Conservation (phyloP, 2,329 filamentous ascomycete genomes). For the Fusarium siculi region DNA sequence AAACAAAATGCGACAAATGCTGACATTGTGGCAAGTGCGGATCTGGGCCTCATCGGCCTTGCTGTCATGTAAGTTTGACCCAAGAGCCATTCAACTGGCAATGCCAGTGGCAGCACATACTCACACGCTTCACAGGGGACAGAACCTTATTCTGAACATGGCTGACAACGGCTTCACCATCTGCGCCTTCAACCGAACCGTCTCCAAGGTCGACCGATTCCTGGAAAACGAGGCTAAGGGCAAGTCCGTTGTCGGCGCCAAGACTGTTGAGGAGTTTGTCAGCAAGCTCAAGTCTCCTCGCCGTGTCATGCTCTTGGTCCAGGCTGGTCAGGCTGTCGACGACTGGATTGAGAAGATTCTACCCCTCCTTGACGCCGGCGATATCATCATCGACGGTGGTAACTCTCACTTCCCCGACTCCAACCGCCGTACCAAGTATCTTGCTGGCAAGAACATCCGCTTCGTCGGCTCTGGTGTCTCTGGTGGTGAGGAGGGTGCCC, state of each 20-base stretch:
- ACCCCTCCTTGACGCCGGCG: slow-evolving; percentile 82
- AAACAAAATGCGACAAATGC: slow-evolving; percentile 57
- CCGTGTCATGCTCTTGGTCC: slow-evolving; percentile 98
- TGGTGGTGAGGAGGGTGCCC: slow-evolving; percentile 98
- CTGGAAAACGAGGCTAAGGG: slow-evolving; percentile 91
- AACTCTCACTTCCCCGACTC: slow-evolving; percentile 99
- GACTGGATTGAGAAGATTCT: slow-evolving; percentile 98
- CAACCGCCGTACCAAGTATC: slow-evolving; percentile 95
- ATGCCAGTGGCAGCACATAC: slow-evolving; percentile 28
- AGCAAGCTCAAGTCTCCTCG: slow-evolving; percentile 97
- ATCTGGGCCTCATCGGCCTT: slow-evolving; percentile 92
- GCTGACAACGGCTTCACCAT: slow-evolving; percentile 95
- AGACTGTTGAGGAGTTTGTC: slow-evolving; percentile 94
- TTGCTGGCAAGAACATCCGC: slow-evolving; percentile 85
- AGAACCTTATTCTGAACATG: slow-evolving; percentile 91
- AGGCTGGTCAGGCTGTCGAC: slow-evolving; percentile 97
- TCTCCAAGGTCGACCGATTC: slow-evolving; percentile 97
- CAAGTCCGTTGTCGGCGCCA: slow-evolving; percentile 94
- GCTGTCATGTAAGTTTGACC: slow-evolving; percentile 78
- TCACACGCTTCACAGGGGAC: slow-evolving; percentile 61
- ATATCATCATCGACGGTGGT: slow-evolving; percentile 98
- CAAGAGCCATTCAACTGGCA: neutral
- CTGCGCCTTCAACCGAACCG: slow-evolving; percentile 98
- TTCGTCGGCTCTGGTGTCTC: slow-evolving; percentile 98
- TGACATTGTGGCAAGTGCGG: slow-evolving; percentile 74